Evolutionary conservation across 768 basidiomycete genomes (phyloP), one percentile per base, ranked within the genome.

Genomic region (Imleria badia): DNA sequence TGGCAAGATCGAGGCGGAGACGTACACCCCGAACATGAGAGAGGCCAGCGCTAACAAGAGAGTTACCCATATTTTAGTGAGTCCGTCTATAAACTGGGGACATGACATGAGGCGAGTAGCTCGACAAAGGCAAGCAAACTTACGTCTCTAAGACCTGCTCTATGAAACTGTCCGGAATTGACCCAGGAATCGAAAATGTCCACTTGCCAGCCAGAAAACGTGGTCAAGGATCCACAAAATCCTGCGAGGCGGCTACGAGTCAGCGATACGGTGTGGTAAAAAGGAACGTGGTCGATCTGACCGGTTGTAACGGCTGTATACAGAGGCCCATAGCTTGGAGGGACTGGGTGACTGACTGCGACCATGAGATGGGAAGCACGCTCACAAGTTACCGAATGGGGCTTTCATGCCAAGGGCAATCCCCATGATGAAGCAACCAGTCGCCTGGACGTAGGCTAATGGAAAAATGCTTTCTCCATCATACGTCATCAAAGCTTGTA

Each of bases 141-240:
- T 60, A 93, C 95, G 68, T 89, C 81, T 58, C 82, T 76, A 31
- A 98, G 76, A 48, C 91, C 85, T 46, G 79, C 76, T 45, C 87
- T 81, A 51, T 77, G 67, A 44, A 77, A 79, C 11, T 75, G 69
- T 34, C 75, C 74, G 3, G 79, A 72, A 67, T 98, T 92, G 1
- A 87, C 76, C 84, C 94, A 98, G 0, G 93, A 89, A 49, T 79
- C 71, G 65, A 96, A 98, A 0, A 93, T 72, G 56, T 95, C 91
- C 11, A 91, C 67, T 71, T 98, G 92, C 97, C 97, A 98, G 35
- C 86, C 82, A 15, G 95, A 97, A 75, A 98, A 98, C 3, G 94
- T 98, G 11, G 97, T 99, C 62, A 98, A 72, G 2, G 93, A 96
- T 4, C 96, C 97, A 66, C 97, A 98, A 70, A 98, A 93, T 14